phyloP scores from a whole-genome alignment of 108 stramenopile genomes.

The Conticribra weissflogii region DNA sequence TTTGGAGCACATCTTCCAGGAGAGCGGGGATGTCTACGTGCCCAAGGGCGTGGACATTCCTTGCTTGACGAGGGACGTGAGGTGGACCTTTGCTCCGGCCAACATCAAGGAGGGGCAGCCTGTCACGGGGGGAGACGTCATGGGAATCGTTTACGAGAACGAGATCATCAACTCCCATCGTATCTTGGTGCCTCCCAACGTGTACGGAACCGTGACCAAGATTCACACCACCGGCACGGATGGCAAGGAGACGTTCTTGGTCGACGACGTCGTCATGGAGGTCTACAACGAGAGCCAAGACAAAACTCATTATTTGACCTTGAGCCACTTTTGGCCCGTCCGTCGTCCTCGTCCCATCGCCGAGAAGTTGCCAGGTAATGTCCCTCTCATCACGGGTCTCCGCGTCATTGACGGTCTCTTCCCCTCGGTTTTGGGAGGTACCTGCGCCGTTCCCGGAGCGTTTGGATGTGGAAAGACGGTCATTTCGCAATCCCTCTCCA shows the following conservation, averaged over 20 bases:
- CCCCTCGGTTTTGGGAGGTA: constrained; percentile 98
- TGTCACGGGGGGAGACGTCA: constrained; percentile 93
- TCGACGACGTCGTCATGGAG: constrained; percentile 98
- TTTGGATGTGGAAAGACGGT: constrained; percentile 99
- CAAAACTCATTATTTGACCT: constrained; percentile 86
- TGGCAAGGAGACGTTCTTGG: constrained; percentile 90
- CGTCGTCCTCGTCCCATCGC: constrained; percentile 96
- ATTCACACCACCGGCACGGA: constrained; percentile 94
- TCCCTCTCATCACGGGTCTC: constrained; percentile 97
- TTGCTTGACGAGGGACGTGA: constrained; percentile 83
- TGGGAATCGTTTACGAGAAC: constrained; percentile 97
- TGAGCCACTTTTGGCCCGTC: constrained; percentile 99
- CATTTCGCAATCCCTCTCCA: constrained; percentile 98
- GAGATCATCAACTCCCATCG: constrained; percentile 97
- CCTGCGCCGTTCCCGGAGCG: constrained; percentile 99
- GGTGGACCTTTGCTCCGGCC: constrained; percentile 95
- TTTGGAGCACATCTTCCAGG: constrained; percentile 91
- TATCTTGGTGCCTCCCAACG: constrained; percentile 98
- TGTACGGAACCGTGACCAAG: constrained; percentile 96
- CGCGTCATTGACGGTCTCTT: constrained; percentile 99
- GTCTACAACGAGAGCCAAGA: constrained; percentile 93
- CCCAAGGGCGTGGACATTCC: constrained; percentile 98
- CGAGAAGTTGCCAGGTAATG: constrained; percentile 98
- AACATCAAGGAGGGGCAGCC: constrained; percentile 93
- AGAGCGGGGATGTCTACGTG: constrained; percentile 92